Base-by-base conservation (phyloP, 2,329 filamentous ascomycete genomes). In the Fusarium oxysporum region DNA sequence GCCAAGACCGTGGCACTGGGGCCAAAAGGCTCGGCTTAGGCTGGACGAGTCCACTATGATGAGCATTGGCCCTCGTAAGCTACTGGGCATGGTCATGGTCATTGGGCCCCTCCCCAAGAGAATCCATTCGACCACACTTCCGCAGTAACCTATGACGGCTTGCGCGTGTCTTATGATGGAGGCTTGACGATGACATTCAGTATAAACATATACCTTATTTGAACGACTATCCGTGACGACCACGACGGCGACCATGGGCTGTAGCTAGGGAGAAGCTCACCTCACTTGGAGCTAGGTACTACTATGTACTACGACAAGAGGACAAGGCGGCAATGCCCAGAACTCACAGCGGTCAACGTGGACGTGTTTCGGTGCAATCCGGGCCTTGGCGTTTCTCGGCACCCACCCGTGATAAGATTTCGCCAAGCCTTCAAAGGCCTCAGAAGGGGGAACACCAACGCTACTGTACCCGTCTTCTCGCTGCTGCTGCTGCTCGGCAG, bases 311-410 rank as follows among this genome's bases (percentile, higher is more conserved):
- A 47, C 56, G 16, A 64, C 41, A 55, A 44, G 38, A 68, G 57
- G 60, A 60, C 57, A 55, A 60, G 59, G 54, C 69, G 59, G 58
- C 48, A 65, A 62, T 73, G 75, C 75, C 75, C 67, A 77, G 73
- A 72, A 73, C 75, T 68, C 63, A 59, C 73, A 73, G 73, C 68
- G 75, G 76, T 71, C 77, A 71, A 74, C 76, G 75, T 77, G 74
- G 77, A 71, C 76, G 74, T 76, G 73, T 71, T 76, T 77, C 77
- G 74, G 72, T 70, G 75, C 73, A 65, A 71, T 72, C 45, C 67
- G 70, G 65, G 77, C 55, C 77, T 78, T 78, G 77, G 77, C 77
- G 71, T 78, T 77, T 78, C 77, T 78, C 76, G 77, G 76, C 77
- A 75, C 72, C 70, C 73, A 70, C 75, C 77, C 71, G 72, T 78